Percentiles rank a stretch among this genome's conserved stretches.
Evolutionary conservation across 2,329 filamentous ascomycete species (phyloP).

Genomic region (Scortechinia acanthostroma): DNA sequence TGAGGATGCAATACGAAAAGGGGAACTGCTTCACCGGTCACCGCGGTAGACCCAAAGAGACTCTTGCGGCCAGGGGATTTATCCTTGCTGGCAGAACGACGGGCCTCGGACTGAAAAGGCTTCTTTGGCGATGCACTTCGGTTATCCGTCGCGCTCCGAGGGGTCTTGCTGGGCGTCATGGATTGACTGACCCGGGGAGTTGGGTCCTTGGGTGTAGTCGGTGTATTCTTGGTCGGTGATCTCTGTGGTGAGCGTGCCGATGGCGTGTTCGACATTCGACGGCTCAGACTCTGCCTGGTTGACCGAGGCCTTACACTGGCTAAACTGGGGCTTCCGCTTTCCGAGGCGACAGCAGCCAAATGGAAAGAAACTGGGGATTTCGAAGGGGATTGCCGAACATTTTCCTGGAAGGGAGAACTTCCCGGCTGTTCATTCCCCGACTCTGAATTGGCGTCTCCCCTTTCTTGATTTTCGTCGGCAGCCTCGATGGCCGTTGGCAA

Average conservation of each 20-base stretch:
- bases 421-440: background rate
- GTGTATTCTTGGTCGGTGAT: background rate
- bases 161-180: background rate
- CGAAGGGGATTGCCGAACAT: background rate
- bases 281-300: background rate
- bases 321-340: background rate
- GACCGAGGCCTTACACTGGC: background rate
- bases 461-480: background rate
- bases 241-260: background rate
- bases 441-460: background rate
- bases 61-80: background rate
- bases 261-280: background rate
- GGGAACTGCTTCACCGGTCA: background rate
- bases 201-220: background rate
- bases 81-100: background rate
- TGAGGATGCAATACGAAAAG: slow-evolving; percentile 15
- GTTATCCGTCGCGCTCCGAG: background rate
- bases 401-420: background rate
- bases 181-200: background rate
- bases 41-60: background rate
- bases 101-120: background rate
- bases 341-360: background rate
- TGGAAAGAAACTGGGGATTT: background rate
- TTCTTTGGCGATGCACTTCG: background rate
- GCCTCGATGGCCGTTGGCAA: background rate